These are phyloP conservation scores for Graphilbum ipis-grandicollis DNA, from an alignment of 2,329 filamentous ascomycete species.

Conservation along the genomic window DNA sequence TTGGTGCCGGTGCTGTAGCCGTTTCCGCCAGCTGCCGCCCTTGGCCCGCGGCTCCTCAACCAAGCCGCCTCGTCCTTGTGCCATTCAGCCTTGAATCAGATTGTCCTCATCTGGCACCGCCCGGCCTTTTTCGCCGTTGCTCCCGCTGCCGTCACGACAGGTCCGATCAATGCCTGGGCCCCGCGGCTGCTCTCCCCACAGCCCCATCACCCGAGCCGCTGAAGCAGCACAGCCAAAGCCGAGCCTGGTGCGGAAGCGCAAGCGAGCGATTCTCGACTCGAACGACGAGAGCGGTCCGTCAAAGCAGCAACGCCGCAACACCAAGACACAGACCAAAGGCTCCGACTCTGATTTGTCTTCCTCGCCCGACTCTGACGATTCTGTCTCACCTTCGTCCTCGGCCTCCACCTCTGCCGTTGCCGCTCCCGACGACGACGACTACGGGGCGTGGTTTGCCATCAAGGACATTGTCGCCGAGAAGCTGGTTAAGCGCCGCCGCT, in stretches of 20 bases:
- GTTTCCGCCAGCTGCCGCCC: too few species aligned
- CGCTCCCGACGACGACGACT: not conserved
- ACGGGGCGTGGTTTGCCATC: constrained; percentile 13
- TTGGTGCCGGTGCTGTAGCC: too few species aligned
- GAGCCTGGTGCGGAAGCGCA: not conserved
- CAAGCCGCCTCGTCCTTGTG: too few species aligned
- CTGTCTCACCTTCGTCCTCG: too few species aligned
- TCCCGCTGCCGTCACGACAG: too few species aligned
- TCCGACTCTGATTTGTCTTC: too few species aligned
- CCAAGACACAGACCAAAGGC: not conserved
- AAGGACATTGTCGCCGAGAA: constrained; percentile 21
- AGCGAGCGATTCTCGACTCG: not conserved
- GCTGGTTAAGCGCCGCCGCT: constrained; percentile 10
- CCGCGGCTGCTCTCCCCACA: not conserved
- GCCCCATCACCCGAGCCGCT: not conserved
- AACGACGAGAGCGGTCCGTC: not conserved
- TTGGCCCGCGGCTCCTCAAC: too few species aligned
- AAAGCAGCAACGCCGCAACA: not conserved
- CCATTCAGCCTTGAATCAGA: too few species aligned
- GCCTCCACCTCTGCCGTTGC: too few species aligned
- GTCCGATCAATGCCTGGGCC: not conserved
- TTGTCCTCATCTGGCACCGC: too few species aligned
- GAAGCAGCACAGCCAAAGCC: not conserved
- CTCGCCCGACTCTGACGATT: too few species aligned
- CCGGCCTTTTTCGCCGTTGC: too few species aligned